Percentiles rank a stretch among this genome's conserved stretches.
phyloP scores from a whole-genome alignment of 2,329 filamentous ascomycete species.

The Arthrobotrys entomopaga region DNA sequence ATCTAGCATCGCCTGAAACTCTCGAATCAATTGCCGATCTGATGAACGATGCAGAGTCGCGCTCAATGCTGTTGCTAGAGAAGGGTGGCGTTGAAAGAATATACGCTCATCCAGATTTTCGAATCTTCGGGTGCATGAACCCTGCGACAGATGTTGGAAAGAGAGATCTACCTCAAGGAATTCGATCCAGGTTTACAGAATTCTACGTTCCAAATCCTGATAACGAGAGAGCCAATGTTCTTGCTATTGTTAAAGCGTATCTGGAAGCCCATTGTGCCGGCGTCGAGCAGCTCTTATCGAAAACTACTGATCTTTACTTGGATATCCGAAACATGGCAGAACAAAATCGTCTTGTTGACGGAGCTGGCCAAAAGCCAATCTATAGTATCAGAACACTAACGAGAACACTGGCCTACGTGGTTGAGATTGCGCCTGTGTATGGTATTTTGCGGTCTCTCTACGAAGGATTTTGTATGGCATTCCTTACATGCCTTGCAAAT shows the following conservation, averaged over 20 bases:
- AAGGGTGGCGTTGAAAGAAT: conserved; percentile 92
- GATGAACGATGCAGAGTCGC: conserved; percentile 76
- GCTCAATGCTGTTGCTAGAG: conserved; percentile 89
- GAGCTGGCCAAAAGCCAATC: conserved; percentile 93
- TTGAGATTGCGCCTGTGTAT: conserved; percentile 83
- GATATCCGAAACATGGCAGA: conserved; percentile 84
- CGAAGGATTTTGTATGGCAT: conserved; percentile 98
- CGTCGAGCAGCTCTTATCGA: conserved; percentile 73
- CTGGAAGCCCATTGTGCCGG: conserved; percentile 76
- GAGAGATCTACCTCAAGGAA: conserved; percentile 86
- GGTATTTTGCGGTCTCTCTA: conserved; percentile 85
- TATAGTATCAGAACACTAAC: conserved; percentile 96
- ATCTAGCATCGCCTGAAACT: conserved; percentile 92
- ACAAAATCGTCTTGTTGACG: conserved; percentile 87
- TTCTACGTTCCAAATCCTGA: conserved; percentile 94
- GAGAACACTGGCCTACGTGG: conserved; percentile 86
- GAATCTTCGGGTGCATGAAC: conserved; percentile 99
- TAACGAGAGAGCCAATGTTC: conserved; percentile 82
- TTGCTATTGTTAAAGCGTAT: conserved; percentile 88
- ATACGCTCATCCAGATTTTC: conserved; percentile 87
- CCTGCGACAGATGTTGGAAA: conserved; percentile 97
- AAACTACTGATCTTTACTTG: conserved; percentile 69
- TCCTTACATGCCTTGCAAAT: conserved; percentile 85
- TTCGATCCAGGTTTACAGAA: conserved; percentile 93
- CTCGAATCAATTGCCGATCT: conserved; percentile 93